Conservation (phyloP, 768 basidiomycete species). For the Coprinellus micaceus region DNA sequence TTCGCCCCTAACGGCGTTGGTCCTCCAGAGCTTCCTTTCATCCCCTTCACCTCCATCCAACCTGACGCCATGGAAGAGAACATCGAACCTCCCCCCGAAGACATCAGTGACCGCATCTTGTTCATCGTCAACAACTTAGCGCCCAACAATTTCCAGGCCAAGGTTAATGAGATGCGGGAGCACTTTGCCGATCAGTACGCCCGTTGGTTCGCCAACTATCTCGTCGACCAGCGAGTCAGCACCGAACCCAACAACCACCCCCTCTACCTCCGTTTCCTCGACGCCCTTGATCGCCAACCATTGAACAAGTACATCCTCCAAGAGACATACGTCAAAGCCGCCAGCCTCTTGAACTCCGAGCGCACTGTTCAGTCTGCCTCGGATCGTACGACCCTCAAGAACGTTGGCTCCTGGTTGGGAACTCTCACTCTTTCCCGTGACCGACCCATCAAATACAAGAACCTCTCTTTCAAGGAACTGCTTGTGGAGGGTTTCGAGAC, state of each 20-base stretch:
- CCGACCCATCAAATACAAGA: slow-evolving; percentile 87
- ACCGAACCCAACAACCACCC: slow-evolving; percentile 97
- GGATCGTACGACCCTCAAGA: slow-evolving; percentile 87
- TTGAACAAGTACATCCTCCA: slow-evolving; percentile 82
- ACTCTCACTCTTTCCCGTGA: slow-evolving; percentile 90
- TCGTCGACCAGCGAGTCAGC: slow-evolving; percentile 93
- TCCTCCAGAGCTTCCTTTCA: slow-evolving; percentile 39
- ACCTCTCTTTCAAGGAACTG: slow-evolving; percentile 96
- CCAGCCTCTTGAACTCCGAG: slow-evolving; percentile 85
- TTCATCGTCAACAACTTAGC: slow-evolving; percentile 99
- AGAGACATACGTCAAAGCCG: slow-evolving; percentile 89
- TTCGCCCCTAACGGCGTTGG: slow-evolving; percentile 5
- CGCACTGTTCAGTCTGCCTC: slow-evolving; percentile 80
- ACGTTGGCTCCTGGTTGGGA: slow-evolving; percentile 93
- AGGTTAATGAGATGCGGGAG: slow-evolving; percentile 81
- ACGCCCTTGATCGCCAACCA: slow-evolving; percentile 65
- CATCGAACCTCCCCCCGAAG: slow-evolving; percentile 72
- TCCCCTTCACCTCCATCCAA: slow-evolving; percentile 71
- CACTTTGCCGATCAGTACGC: slow-evolving; percentile 82
- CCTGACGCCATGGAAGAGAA: slow-evolving; percentile 64
- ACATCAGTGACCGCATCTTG: slow-evolving; percentile 86
- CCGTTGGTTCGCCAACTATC: slow-evolving; percentile 96
- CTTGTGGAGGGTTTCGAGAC: slow-evolving; percentile 93
- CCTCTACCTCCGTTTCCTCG: slow-evolving; percentile 91
- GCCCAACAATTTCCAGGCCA: slow-evolving; percentile 86